Base-by-base conservation (phyloP, 2,329 filamentous ascomycete species). In the Pseudogymnoascus sp. region DNA sequence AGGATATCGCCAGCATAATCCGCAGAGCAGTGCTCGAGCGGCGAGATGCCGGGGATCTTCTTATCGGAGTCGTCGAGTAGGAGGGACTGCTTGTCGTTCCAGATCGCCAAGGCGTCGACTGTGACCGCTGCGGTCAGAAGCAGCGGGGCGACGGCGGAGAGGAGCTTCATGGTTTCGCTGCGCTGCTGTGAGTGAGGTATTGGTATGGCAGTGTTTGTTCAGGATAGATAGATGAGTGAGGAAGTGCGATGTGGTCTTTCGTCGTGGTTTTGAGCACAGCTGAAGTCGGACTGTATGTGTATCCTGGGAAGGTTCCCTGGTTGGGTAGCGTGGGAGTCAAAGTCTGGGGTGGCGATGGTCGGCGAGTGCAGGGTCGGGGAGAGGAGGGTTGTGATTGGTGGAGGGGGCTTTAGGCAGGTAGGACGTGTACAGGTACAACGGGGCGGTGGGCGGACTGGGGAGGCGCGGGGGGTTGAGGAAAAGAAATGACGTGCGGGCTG, bases 31-130 rank as follows among this genome's bases (percentile, higher is more conserved):
- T 88, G 89, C 70, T 84, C 77, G 62, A 99, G 80, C 28, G 94
- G 92, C 71, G 92, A 96, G 57, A 92, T 79, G 72, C 94, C 92
- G 0, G 89, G 86, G 13, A 96, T 88, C 65, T 82, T 75, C 39
- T 45, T 45, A 45, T 45, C 39, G 23, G 77, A 76, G 61, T 77
- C 76, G 57, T 76, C 73, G 59, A 76, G 74, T 61, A 78, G 72
- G 61, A 78, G 74, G 38, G 79, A 72, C 64, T 78, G 75, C 69
- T 81, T 77, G 48, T 76, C 74, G 62, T 71, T 68, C 66, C 77
- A 75, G 63, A 80, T 80, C 45, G 21, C 23, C 68, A 21, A 7
- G 2, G n/a, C 38, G 8, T n/a, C n/a, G n/a, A n/a, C n/a, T n/a
- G n/a, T n/a, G n/a, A n/a, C n/a, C n/a, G 18, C 9, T 4, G 38